Percentiles rank a stretch among this genome's conserved stretches.
phyloP scores from a whole-genome alignment of 2,329 filamentous ascomycete genomes.

The Pseudogymnoascus sp. region DNA sequence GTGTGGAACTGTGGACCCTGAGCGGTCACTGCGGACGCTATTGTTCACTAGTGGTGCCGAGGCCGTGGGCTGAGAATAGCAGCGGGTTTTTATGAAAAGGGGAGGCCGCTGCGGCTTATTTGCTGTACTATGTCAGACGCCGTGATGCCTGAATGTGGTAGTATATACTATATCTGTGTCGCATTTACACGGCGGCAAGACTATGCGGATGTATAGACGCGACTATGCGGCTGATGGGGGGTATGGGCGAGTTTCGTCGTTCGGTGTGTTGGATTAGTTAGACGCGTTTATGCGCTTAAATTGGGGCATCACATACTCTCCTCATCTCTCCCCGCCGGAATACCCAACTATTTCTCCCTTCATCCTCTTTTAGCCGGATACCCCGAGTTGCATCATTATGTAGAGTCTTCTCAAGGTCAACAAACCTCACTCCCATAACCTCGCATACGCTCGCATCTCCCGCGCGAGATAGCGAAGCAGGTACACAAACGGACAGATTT shows the following conservation, averaged over 20 bases:
- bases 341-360: too few species aligned
- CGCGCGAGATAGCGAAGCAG: too few species aligned
- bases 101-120: not conserved
- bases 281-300: not conserved
- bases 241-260: not conserved
- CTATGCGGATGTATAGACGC: not conserved
- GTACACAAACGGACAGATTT: not conserved
- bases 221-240: not conserved
- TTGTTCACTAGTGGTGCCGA: not conserved
- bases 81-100: not conserved
- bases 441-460: too few species aligned
- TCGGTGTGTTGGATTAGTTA: not conserved
- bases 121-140: not conserved
- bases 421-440: too few species aligned
- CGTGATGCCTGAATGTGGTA: not conserved
- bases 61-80: not conserved
- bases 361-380: too few species aligned
- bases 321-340: too few species aligned
- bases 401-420: too few species aligned
- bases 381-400: not conserved
- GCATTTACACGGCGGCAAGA: not conserved
- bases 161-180: not conserved
- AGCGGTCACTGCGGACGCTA: not conserved
- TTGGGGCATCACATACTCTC: not conserved
- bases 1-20: not conserved